phyloP scores from a whole-genome alignment of 768 basidiomycete species.

The Macrolepiota albuminosa region DNA sequence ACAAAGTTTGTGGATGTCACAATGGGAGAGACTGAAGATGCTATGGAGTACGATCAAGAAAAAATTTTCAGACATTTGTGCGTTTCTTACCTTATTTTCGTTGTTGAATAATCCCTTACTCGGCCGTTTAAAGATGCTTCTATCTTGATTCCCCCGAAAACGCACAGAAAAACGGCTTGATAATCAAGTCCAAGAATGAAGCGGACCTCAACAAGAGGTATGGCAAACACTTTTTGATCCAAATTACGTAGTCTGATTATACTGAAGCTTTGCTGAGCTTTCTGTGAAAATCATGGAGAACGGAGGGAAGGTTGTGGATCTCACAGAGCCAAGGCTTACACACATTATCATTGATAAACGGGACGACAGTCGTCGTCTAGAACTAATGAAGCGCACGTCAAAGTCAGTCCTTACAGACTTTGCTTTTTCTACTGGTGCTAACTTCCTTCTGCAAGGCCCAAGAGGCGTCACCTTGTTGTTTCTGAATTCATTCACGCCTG shows the following conservation, averaged over 20 bases:
- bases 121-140: constrained; percentile 55
- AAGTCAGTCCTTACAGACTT: constrained; percentile 41
- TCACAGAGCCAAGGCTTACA: constrained; percentile 77
- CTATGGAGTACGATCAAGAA: constrained; percentile 75
- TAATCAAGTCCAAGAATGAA: constrained; percentile 48
- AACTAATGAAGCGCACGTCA: constrained; percentile 66
- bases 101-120: neutral
- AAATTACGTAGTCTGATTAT: constrained; percentile 4
- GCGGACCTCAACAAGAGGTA: constrained; percentile 53
- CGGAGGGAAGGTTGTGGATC: constrained; percentile 67
- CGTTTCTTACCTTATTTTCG: constrained; percentile 20
- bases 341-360: constrained; percentile 84
- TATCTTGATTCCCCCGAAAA: constrained; percentile 84
- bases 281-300: constrained; percentile 52
- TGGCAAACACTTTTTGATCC: neutral
- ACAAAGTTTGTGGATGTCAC: constrained; percentile 29
- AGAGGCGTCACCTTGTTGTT: constrained; percentile 72
- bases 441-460: constrained; percentile 52
- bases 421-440: neutral
- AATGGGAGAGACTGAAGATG: constrained; percentile 71
- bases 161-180: constrained; percentile 61
- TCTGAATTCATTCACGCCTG: constrained; percentile 75
- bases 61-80: constrained; percentile 82
- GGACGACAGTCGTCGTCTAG: constrained; percentile 67
- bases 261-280: constrained; percentile 50